phyloP scores from a whole-genome alignment of 441 rosid genomes.

The Gossypium laxum region DNA sequence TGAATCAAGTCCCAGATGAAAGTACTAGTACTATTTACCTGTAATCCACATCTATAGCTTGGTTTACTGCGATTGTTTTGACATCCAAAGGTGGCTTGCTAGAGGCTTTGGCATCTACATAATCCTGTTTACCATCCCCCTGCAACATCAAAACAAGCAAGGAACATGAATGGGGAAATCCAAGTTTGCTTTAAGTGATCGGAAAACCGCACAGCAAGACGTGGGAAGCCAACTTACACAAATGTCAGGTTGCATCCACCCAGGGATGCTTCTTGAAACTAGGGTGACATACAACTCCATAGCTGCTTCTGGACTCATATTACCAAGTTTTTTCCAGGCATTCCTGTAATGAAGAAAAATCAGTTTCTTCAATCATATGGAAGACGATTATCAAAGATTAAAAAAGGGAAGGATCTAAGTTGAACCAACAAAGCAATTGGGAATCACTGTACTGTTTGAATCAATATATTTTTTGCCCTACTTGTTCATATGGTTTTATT shows the following conservation, averaged over 20 bases:
- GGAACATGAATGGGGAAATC: not conserved
- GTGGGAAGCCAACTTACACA: conserved; percentile 18
- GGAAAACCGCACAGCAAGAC: not conserved
- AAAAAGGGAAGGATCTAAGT: not conserved
- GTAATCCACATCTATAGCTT: conserved; percentile 9
- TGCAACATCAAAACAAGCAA: conserved; percentile 14
- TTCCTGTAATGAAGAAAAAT: conserved; percentile 24
- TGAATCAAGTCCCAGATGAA: not conserved
- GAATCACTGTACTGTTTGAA: not conserved
- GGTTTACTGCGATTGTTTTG: not conserved
- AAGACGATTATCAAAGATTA: not conserved
- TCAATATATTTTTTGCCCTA: not conserved
- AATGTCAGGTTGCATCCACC: conserved; percentile 20
- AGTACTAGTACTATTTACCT: conserved; percentile 11
- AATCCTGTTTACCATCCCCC: conserved; percentile 9
- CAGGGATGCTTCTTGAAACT: conserved; percentile 32
- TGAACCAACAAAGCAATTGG: not conserved
- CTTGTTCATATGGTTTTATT: not conserved
- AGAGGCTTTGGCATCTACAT: conserved; percentile 7
- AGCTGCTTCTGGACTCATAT: conserved; percentile 40
- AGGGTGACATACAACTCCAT: conserved; percentile 41
- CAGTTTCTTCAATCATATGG: not conserved
- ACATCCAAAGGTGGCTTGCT: conserved; percentile 14
- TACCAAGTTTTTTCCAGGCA: conserved; percentile 40
- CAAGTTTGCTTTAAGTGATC: not conserved